Percentiles rank a stretch among this genome's conserved stretches.
phyloP scores from a whole-genome alignment of 768 basidiomycete genomes.

The Boletus pseudopeckii region DNA sequence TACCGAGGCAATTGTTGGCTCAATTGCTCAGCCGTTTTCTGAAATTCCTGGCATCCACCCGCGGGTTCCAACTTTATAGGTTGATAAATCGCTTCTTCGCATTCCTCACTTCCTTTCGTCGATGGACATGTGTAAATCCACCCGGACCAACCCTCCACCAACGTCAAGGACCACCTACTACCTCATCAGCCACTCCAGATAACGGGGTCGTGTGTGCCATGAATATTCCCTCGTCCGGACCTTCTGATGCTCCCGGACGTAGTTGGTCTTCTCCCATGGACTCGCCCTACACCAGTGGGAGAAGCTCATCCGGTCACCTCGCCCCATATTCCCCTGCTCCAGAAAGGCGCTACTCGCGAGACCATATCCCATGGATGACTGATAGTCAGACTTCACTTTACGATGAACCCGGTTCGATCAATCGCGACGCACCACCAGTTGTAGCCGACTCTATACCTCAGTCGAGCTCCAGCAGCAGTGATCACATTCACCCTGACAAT shows the following conservation, averaged over 20 bases:
- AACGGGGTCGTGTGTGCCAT: conserved; percentile 11
- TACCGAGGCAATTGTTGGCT: not conserved
- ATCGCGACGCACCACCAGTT: not conserved
- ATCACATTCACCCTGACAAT: not conserved
- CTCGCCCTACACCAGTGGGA: conserved; percentile 5
- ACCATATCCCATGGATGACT: conserved; percentile 1
- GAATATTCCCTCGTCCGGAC: conserved; percentile 8
- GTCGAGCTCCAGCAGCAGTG: not conserved
- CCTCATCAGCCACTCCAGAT: not conserved
- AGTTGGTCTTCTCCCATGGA: conserved; percentile 11
- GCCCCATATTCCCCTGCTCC: conserved; percentile 11
- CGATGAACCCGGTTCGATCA: conserved; percentile 12
- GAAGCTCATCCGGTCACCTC: conserved; percentile 22
- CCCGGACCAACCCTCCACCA: not conserved
- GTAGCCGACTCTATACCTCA: not conserved
- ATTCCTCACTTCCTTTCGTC: conserved; percentile 4
- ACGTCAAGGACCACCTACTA: not conserved
- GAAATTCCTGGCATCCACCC: conserved; percentile 3
- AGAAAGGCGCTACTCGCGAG: conserved; percentile 11
- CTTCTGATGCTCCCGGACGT: not conserved
- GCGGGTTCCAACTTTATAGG: not conserved
- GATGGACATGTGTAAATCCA: not conserved
- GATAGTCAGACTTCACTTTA: conserved; percentile 16
- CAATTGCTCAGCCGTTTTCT: conserved; percentile 1
- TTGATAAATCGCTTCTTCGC: not conserved